Percentiles rank a stretch among this genome's conserved stretches.
phyloP scores from a whole-genome alignment of 2,329 filamentous ascomycete species.

The Alternaria triticimaculans region DNA sequence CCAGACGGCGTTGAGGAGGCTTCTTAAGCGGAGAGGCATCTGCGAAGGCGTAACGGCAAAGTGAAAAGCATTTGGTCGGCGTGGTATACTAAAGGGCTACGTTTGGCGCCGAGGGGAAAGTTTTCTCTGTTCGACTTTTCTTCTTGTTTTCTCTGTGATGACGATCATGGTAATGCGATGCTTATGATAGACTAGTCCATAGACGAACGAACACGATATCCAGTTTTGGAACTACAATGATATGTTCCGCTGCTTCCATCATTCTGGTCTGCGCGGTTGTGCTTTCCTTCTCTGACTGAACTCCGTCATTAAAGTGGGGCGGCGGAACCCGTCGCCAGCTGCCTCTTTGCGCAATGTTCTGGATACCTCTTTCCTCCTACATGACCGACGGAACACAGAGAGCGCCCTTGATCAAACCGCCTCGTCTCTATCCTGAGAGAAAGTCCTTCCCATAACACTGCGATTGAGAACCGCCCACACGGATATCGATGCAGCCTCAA shows the following conservation, averaged over 20 bases:
- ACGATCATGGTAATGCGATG: slow-evolving; percentile 35
- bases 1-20: slow-evolving; percentile 50
- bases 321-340: not conserved
- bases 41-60: slow-evolving; percentile 12
- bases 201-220: slow-evolving; percentile 29
- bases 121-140: slow-evolving; percentile 6
- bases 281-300: not conserved
- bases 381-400: too few species aligned
- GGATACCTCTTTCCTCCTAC: too few species aligned
- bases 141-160: slow-evolving; percentile 16
- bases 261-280: not conserved
- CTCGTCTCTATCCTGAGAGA: too few species aligned
- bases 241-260: not conserved
- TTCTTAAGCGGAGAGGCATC: slow-evolving; percentile 21
- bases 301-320: not conserved
- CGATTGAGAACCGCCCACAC: not conserved
- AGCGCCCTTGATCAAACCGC: too few species aligned
- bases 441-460: not conserved
- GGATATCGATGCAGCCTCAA: not conserved
- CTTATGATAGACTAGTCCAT: slow-evolving; percentile 38
- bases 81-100: slow-evolving; percentile 13
- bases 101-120: slow-evolving; percentile 12
- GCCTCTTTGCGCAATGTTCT: not conserved
- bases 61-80: slow-evolving; percentile 30
- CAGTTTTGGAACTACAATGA: not conserved